Evolutionary conservation across 768 basidiomycete species (phyloP).

Genomic region (Tephrocybe rancida): DNA sequence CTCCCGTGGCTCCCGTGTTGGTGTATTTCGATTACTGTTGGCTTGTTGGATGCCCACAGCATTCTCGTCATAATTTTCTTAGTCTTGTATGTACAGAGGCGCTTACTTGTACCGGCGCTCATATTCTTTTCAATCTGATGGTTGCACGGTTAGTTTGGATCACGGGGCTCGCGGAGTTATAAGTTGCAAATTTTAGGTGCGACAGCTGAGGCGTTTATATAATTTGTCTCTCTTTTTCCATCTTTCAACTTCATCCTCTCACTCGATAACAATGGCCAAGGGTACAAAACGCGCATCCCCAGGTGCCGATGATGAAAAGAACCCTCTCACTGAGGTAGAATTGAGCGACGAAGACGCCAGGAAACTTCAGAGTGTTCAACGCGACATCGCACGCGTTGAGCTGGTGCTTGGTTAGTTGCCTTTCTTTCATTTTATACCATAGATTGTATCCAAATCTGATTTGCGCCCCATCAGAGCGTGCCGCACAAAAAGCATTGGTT

Average conservation of each 20-base stretch:
- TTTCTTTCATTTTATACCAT: background rate
- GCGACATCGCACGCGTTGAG: conserved; percentile 71
- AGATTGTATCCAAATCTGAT: conserved; percentile 4
- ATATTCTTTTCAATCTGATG: background rate
- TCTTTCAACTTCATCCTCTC: conserved; percentile 16
- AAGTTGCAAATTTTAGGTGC: conserved; percentile 28
- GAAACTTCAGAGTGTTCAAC: conserved; percentile 66
- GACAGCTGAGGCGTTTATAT: conserved; percentile 10
- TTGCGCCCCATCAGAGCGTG: conserved; percentile 52
- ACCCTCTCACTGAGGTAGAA: conserved; percentile 65
- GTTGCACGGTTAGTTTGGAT: conserved; percentile 1
- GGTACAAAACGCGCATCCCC: conserved; percentile 79
- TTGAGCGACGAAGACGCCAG: conserved; percentile 72
- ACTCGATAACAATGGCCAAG: conserved; percentile 36
- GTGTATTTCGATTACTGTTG: background rate
- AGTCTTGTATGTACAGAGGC: background rate
- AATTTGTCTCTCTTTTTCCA: conserved; percentile 14
- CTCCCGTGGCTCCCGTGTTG: background rate
- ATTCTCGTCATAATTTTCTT: background rate
- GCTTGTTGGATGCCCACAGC: background rate
- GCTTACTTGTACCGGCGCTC: background rate
- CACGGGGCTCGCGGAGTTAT: conserved; percentile 29
- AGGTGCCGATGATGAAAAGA: conserved; percentile 77
- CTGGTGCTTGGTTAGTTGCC: conserved; percentile 65
- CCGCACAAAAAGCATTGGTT: conserved; percentile 54